Evolutionary conservation across 306 rosid species (phyloP), one percentile per base, ranked within the genome.

Genomic region (Casuarina cunninghamiana): DNA sequence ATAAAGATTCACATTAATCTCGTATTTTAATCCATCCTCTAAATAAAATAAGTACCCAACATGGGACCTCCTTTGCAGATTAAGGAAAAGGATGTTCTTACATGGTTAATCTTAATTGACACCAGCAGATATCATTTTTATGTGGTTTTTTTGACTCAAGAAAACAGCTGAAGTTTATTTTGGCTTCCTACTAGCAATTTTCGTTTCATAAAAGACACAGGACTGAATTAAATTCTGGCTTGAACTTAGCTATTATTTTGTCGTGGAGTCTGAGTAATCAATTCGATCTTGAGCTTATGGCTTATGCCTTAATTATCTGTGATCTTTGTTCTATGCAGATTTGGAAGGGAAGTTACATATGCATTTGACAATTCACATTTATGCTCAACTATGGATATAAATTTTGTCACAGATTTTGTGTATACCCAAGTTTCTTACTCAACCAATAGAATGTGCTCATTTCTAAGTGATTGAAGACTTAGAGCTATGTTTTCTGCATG

Each of bases 1-100:
- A 10, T 2, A 6, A 48, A 48, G 51, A 48, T 48, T 8, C 5
- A 48, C 51, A 2, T 48, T 48, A 48, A 48, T 48, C 51, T 48
- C 51, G 10, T 48, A 10, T 48, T 10, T 13, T 48, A 48, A 48
- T 13, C 58, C 21, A 53, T 8, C 58, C 2, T 53, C 15, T 16
- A 17, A 13, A 16, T 16, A 7, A 17, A 53, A 21, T 5, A 53
- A 5, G 19, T 53, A 53, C 17, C 51, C 11, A 48, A 48, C 12
- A 50, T 13, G 54, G 54, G 54, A 50, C 54, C 54, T 60, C 67
- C 67, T 60, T 60, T 60, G 67, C 12, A 60, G 17, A 10, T 60
- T 60, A 60, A 26, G 38, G 42, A 37, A 60, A 26, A 32, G 26
- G 67, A 43, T 60, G n/a, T 60, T 60, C 67, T 60, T 10, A 26